A percentile compares a stretch with the other conserved stretches of the same genome.
phyloP scores from a whole-genome alignment of 1,284 basidiomycete genomes.

The Gymnopus androsaceus region DNA sequence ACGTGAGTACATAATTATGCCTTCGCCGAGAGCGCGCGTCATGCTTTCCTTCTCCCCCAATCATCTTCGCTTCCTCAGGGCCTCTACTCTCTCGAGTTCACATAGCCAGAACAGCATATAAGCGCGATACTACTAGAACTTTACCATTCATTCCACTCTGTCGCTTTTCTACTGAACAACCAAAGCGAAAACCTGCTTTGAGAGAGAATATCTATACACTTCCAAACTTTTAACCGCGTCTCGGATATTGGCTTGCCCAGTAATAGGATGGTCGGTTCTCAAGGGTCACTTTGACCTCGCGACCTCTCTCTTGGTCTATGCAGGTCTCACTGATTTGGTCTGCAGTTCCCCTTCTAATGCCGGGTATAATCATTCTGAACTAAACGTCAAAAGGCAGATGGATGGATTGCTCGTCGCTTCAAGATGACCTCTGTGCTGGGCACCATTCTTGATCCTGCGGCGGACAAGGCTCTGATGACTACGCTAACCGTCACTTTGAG shows the following conservation, averaged over 20 bases:
- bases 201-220: constrained; percentile 93
- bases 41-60: too few relatives aligned
- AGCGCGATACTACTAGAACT: not conserved
- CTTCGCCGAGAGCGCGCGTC: too few relatives aligned
- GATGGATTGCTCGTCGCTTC: constrained; percentile 85
- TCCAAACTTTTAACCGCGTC: constrained; percentile 91
- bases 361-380: constrained; percentile 5
- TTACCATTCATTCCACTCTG: too few relatives aligned
- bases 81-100: not conserved
- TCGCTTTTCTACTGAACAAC: constrained; percentile 8
- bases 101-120: not conserved
- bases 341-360: constrained; percentile 30
- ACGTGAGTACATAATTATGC: too few relatives aligned
- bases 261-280: constrained; percentile 92
- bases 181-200: constrained; percentile 9
- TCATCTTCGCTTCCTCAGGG: not conserved
- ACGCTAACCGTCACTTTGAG: constrained; percentile 89
- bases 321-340: constrained; percentile 90
- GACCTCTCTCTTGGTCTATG: constrained; percentile 82
- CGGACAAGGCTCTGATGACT: constrained; percentile 96
- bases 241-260: constrained; percentile 85
- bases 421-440: constrained; percentile 89
- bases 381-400: constrained; percentile 72
- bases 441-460: constrained; percentile 94
- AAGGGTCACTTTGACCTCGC: constrained; percentile 80